These are phyloP conservation scores for Bacidia gigantensis DNA, from an alignment of 495 filamentous ascomycete genomes.

Conservation along the genomic window DNA sequence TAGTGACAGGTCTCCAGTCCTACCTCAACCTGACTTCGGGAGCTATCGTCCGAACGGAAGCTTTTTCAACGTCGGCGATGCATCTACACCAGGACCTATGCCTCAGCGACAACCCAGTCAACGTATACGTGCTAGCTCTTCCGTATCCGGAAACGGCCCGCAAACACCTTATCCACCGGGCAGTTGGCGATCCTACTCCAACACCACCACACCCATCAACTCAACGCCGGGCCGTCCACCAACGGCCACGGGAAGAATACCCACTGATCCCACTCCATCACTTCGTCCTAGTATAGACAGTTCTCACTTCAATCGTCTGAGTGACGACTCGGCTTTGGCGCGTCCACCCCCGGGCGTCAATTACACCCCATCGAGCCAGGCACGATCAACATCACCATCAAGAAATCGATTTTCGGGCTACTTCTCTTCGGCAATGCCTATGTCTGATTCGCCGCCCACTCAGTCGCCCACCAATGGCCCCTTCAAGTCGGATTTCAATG, in stretches of 20 bases:
- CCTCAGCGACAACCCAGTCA: slow-evolving; percentile 2
- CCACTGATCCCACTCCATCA: slow-evolving; percentile 13
- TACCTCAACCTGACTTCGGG: slow-evolving; percentile 21
- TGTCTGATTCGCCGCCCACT: slow-evolving; percentile 46
- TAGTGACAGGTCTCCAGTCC: slow-evolving; percentile 47
- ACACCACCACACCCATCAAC: slow-evolving; percentile 16
- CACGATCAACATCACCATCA: slow-evolving; percentile 14
- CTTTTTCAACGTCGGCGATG: slow-evolving; percentile 16
- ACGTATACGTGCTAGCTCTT: slow-evolving; percentile 24
- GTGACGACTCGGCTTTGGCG: slow-evolving; percentile 12
- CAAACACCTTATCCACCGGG: slow-evolving; percentile 19
- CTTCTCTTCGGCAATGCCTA: slow-evolving; percentile 77
- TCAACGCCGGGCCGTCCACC: slow-evolving; percentile 10
- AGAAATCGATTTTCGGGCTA: slow-evolving; percentile 39
- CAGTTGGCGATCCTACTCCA: slow-evolving; percentile 20
- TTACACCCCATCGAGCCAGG: slow-evolving; percentile 6
- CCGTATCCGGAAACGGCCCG: slow-evolving; percentile 31
- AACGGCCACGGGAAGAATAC: slow-evolving; percentile 9
- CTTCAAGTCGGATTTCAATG: slow-evolving; percentile 29
- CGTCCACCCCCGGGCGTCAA: slow-evolving; percentile 3
- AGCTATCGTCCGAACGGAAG: slow-evolving; percentile 14
- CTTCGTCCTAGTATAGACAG: slow-evolving; percentile 14
- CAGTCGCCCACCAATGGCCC: slow-evolving; percentile 21
- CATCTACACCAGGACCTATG: slow-evolving; percentile 1
- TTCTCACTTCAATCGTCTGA: slow-evolving; percentile 10